Evolutionary conservation across 2,329 filamentous ascomycete species (phyloP).

Genomic region (Pyrenophora seminiperda): DNA sequence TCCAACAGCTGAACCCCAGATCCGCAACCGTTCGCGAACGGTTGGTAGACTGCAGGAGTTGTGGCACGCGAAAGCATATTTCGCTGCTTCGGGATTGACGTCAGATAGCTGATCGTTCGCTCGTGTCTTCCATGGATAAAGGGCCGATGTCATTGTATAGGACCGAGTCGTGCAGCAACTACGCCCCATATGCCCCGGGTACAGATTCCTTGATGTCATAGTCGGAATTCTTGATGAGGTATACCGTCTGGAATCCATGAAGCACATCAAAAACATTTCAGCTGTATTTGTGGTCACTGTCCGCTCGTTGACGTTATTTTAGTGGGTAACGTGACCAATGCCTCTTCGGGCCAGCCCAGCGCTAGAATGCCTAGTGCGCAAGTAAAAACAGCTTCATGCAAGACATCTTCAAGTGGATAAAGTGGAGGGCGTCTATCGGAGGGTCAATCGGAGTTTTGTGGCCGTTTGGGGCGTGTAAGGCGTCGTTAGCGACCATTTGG

Average conservation of each 20-base stretch:
- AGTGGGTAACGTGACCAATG: slow-evolving; percentile 8
- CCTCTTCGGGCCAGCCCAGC: slow-evolving; percentile 6
- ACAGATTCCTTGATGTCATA: background rate
- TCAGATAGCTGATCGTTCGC: slow-evolving; percentile 7
- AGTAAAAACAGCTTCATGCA: slow-evolving; percentile 13
- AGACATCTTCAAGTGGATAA: background rate
- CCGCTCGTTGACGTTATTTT: background rate
- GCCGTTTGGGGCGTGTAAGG: background rate
- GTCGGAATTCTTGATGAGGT: slow-evolving; percentile 9
- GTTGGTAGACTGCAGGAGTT: background rate
- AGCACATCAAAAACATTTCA: slow-evolving; percentile 2
- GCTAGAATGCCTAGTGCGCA: slow-evolving; percentile 6
- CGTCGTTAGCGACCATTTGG: slow-evolving; percentile 3
- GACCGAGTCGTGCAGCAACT: slow-evolving; percentile 4
- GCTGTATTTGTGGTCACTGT: slow-evolving; percentile 2
- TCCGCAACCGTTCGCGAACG: slow-evolving; percentile 2
- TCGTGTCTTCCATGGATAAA: slow-evolving; percentile 12
- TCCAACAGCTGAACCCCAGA: background rate
- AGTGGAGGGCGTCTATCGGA: slow-evolving; percentile 6
- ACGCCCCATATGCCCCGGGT: slow-evolving; percentile 4
- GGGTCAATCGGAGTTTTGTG: background rate
- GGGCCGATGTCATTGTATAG: slow-evolving; percentile 8
- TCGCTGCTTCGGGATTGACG: slow-evolving; percentile 4
- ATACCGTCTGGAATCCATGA: slow-evolving; percentile 5
- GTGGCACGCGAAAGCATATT: slow-evolving; percentile 1